phyloP scores from a whole-genome alignment of 2,329 filamentous ascomycete species.

The Chrysoporthe austroafricana region DNA sequence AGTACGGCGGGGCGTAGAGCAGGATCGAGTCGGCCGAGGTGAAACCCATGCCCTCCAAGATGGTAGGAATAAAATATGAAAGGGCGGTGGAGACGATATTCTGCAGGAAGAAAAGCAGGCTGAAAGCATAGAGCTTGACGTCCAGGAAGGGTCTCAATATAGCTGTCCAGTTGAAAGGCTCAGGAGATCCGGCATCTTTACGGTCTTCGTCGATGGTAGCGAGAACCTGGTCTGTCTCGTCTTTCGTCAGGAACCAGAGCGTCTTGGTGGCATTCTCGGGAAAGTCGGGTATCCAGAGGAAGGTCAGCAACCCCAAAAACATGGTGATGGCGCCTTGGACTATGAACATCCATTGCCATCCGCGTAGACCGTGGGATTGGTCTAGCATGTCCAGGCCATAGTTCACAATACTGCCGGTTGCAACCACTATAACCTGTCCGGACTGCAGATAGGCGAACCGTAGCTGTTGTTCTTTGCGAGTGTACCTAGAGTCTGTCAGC shows the following conservation, averaged over 20 bases:
- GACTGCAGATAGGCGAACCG: slow-evolving; percentile 68
- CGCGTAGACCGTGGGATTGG: slow-evolving; percentile 57
- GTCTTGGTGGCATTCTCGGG: slow-evolving; percentile 63
- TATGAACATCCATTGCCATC: slow-evolving; percentile 73
- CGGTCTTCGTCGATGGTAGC: slow-evolving; percentile 63
- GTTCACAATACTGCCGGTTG: slow-evolving; percentile 69
- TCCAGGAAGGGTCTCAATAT: slow-evolving; percentile 62
- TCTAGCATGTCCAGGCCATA: slow-evolving; percentile 69
- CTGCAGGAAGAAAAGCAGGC: slow-evolving; percentile 66
- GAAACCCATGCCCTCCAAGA: slow-evolving; percentile 61
- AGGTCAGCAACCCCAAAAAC: slow-evolving; percentile 62
- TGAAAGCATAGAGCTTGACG: slow-evolving; percentile 67
- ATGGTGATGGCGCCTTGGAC: slow-evolving; percentile 67
- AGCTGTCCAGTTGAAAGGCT: slow-evolving; percentile 58
- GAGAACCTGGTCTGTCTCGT: slow-evolving; percentile 60
- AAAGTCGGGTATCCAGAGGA: slow-evolving; percentile 74
- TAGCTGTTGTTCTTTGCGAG: slow-evolving; percentile 66
- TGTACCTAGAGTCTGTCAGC: slow-evolving; percentile 46
- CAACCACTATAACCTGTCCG: slow-evolving; percentile 67
- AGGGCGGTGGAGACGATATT: slow-evolving; percentile 69
- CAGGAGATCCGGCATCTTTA: slow-evolving; percentile 57
- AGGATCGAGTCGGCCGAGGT: slow-evolving; percentile 58
- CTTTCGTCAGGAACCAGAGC: slow-evolving; percentile 59
- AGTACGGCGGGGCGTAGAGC: slow-evolving; percentile 69
- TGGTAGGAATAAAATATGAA: slow-evolving; percentile 68